phyloP scores from a whole-genome alignment of 768 basidiomycete species.

The Grammothele lineata region DNA sequence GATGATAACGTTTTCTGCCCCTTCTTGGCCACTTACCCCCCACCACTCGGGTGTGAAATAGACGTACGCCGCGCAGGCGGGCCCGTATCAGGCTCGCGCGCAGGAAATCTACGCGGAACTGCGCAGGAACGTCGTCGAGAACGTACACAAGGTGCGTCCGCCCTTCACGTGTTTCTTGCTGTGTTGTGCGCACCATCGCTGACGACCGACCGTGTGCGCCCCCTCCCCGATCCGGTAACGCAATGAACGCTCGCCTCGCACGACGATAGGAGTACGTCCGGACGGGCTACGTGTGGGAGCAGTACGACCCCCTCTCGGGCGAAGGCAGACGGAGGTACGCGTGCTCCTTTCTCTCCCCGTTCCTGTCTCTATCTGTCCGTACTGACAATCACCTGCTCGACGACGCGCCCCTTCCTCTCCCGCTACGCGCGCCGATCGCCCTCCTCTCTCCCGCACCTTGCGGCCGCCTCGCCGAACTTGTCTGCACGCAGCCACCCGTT shows the following conservation, averaged over 20 bases:
- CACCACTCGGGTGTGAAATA: no score
- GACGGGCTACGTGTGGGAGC: conserved; percentile 97
- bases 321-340: conserved; percentile 81
- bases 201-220: background rate
- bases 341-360: background rate
- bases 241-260: background rate
- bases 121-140: conserved; percentile 78
- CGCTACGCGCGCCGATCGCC: background rate
- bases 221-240: no score
- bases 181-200: background rate
- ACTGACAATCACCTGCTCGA: no score
- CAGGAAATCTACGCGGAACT: conserved; percentile 76
- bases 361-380: no score
- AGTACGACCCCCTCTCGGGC: conserved; percentile 83
- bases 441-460: no score
- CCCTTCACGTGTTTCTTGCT: background rate
- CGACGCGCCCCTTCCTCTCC: no score
- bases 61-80: conserved; percentile 74
- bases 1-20: no score
- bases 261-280: conserved; percentile 74
- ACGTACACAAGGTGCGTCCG: conserved; percentile 61
- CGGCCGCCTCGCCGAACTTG: background rate
- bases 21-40: no score
- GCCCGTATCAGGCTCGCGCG: conserved; percentile 78
- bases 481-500: conserved; percentile 80